Base-by-base conservation (phyloP, 305 asterid species). In the Rubia peregrina region DNA sequence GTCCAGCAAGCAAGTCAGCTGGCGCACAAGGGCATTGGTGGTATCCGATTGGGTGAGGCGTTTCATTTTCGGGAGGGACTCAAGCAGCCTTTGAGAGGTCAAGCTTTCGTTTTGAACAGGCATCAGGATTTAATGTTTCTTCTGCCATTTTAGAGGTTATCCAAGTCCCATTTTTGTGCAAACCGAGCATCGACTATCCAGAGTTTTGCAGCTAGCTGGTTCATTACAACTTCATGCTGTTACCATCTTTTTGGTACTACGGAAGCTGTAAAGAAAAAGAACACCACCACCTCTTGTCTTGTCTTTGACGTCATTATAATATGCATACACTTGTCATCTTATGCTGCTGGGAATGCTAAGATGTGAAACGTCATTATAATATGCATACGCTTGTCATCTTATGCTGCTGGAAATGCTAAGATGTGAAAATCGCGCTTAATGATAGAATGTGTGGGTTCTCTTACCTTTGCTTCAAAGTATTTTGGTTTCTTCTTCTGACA, bases 1-100 rank as follows among this genome's bases (percentile, higher is more conserved):
- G 40, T 78, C 59, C 95, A 94, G 97, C 86, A 94, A 94, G 87
- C 96, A 84, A 49, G 96, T 94, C 43, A 94, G 97, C 77, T 89
- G 98, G 98, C 96, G 98, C 44, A 94, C 98, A 21, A 83, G 97
- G 82, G 89, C 89, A 44, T 74, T 87, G 85, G 98, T 92, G 83
- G 83, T 92, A 75, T 74, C 92, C 19, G 96, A 92, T 77, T 92
- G 97, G 98, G 74, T 65, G 43, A 87, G 90, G 77, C 93, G 97
- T 24, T 92, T 86, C 87, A 72, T 92, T 48, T 92, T 92, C 30
- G 98, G 98, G 73, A 87, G 98, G 83, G 98, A 92, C 84, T 89
- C 97, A 0, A 90, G 96, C 74, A 87, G 96, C 83, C 88, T 93
- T 67, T 87, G 82, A 84, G 69, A 68, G 63, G 69, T 38, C 62